Base-by-base conservation (phyloP, 345 rosid genomes). In the Arabis hirsuta region DNA sequence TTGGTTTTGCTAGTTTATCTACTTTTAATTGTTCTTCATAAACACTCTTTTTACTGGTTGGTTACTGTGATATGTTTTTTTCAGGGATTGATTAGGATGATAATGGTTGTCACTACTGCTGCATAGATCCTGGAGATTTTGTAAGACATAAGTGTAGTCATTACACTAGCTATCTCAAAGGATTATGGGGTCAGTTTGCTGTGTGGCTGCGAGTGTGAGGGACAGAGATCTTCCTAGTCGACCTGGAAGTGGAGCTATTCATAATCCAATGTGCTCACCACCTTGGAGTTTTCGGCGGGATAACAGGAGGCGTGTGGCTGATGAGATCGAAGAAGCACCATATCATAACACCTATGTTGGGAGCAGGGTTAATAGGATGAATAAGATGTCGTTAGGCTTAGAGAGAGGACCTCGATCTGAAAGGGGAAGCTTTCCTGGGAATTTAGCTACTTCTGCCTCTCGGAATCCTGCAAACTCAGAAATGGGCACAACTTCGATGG, bases 111-210 rank as follows among this genome's bases (percentile, higher is more conserved):
- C 51, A 6, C 9, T 7, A 46, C 51, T 57, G 12, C 63, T 69
- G 45, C 22, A 24, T 12, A 19, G 6, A 12, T 12, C n/a, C 52
- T 52, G 46, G 24, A 44, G 62, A 13, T 47, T 26, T 2, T 42
- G 59, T 55, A 14, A 6, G 4, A n/a, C 24, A 69, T 24, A 10
- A 10, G 24, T 22, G 24, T 29, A 29, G 5, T 19, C 39, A 13
- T 9, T 13, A 32, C 36, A 32, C 6, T 32, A 32, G 36, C 36
- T 32, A 6, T 6, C 43, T 62, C 79, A 10, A 69, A 61, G 39
- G 79, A 80, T 69, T 77, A 91, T 91, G 97, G 96, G 97, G 39
- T 81, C 88, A 2, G 91, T 76, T 80, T 91, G 97, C 57, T 89
- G 97, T 85, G 77, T 81, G 65, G 86, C 92, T 71, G 84, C 82